Conservation (phyloP, 2,329 filamentous ascomycete genomes). For the Sclerotinia trifoliorum region DNA sequence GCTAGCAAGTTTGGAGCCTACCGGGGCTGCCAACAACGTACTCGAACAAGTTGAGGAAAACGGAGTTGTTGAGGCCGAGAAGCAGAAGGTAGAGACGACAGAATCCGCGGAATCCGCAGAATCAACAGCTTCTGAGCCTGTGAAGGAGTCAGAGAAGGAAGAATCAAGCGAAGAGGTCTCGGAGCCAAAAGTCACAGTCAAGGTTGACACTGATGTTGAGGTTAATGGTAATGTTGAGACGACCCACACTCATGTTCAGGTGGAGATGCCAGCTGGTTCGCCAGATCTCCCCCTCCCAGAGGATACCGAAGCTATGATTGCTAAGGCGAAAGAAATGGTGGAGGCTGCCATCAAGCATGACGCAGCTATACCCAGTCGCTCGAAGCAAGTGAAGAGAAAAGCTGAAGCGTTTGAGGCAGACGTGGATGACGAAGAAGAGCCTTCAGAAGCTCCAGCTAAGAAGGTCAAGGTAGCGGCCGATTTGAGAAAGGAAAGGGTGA, state of each 20-base stretch:
- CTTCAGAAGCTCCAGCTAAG: slow-evolving; percentile 56
- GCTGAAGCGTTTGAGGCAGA: slow-evolving; percentile 44
- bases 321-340: slow-evolving; percentile 85
- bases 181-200: slow-evolving; percentile 63
- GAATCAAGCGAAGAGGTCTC: slow-evolving; percentile 40
- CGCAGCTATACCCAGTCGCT: slow-evolving; percentile 43
- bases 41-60: slow-evolving; percentile 50
- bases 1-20: slow-evolving; percentile 45
- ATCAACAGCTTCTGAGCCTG: background rate
- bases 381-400: slow-evolving; percentile 67
- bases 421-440: slow-evolving; percentile 9
- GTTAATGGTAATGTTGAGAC: slow-evolving; percentile 60
- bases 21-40: slow-evolving; percentile 44
- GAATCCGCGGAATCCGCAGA: slow-evolving; percentile 14
- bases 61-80: slow-evolving; percentile 39
- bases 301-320: slow-evolving; percentile 79
- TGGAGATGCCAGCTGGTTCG: slow-evolving; percentile 69
- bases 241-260: slow-evolving; percentile 69
- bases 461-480: slow-evolving; percentile 74
- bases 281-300: slow-evolving; percentile 70
- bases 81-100: background rate
- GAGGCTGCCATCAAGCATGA: slow-evolving; percentile 57
- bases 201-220: slow-evolving; percentile 64
- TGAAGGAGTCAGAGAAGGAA: background rate
- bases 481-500: slow-evolving; percentile 80